These are phyloP conservation scores for Tuctoria greenei DNA, from an alignment of 176 grass and related monocot genomes.

Conservation along the genomic window DNA sequence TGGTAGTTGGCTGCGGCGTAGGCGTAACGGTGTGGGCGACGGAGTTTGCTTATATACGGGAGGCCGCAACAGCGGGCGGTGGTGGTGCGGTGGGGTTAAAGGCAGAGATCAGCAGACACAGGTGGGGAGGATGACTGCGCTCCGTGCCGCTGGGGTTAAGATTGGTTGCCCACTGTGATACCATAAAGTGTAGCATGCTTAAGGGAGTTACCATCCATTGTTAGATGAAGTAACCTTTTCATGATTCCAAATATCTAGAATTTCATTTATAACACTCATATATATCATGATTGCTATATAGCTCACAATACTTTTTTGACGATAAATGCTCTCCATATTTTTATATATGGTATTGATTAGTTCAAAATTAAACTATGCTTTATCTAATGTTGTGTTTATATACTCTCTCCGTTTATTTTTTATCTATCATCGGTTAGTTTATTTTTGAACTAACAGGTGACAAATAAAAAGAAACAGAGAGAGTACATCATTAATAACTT, in stretches of 20 bases:
- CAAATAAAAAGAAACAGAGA: too few relatives aligned
- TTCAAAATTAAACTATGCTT: too few relatives aligned
- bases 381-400: too few relatives aligned
- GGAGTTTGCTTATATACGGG: slow-evolving; percentile 46
- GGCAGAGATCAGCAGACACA: neutral
- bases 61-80: slow-evolving; percentile 29
- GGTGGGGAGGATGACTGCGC: neutral
- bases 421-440: too few relatives aligned
- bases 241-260: neutral
- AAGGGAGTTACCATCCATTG: neutral
- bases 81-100: slow-evolving; percentile 33
- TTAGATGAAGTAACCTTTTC: neutral
- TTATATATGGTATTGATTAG: neutral
- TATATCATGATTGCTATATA: neutral
- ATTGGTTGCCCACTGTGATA: neutral
- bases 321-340: neutral
- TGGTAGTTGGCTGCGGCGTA: slow-evolving; percentile 37
- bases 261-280: neutral
- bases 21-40: slow-evolving; percentile 36
- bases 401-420: too few relatives aligned
- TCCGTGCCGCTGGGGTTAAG: neutral
- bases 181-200: neutral
- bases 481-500: too few relatives aligned
- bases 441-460: too few relatives aligned
- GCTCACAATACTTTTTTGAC: too few relatives aligned